These are phyloP conservation scores for Forsythia viridissima DNA, from an alignment of 257 asterid species.

Conservation along the genomic window DNA sequence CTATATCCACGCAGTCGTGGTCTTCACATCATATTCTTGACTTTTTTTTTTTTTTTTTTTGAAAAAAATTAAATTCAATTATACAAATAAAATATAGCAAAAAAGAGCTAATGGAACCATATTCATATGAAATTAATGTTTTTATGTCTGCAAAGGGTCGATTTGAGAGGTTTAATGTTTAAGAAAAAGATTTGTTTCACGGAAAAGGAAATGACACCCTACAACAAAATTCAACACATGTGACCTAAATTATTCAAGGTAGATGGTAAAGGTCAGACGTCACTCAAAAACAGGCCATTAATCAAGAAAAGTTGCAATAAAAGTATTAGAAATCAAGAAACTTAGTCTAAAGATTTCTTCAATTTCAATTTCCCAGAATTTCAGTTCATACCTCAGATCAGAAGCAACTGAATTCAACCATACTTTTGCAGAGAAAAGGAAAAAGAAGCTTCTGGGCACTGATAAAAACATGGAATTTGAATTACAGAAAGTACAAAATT, in stretches of 20 bases:
- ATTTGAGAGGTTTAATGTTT: not conserved
- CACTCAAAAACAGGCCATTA: constrained; percentile 8
- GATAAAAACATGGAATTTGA: constrained; percentile 17
- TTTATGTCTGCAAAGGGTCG: not conserved
- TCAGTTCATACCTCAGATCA: constrained; percentile 39
- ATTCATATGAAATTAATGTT: constrained; percentile 18
- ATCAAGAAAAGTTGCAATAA: not conserved
- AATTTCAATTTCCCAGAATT: constrained; percentile 3
- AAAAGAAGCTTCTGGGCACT: not conserved
- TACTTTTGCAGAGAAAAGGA: not conserved
- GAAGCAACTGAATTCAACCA: constrained; percentile 20
- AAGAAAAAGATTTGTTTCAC: constrained; percentile 9
- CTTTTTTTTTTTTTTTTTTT: not conserved
- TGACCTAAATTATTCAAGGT: constrained; percentile 25
- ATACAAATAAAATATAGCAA: not conserved
- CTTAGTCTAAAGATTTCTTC: no score
- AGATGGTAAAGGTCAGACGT: constrained; percentile 5
- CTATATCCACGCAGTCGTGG: constrained; percentile 50
- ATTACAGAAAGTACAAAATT: not conserved
- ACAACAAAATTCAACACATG: constrained; percentile 26
- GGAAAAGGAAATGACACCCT: constrained; percentile 18
- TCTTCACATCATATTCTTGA: constrained; percentile 37
- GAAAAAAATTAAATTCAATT: not conserved
- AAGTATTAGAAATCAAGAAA: no score
- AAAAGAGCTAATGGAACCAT: not conserved